Conservation (phyloP, 805 yeast species). For the Clavispora phyllophila region DNA sequence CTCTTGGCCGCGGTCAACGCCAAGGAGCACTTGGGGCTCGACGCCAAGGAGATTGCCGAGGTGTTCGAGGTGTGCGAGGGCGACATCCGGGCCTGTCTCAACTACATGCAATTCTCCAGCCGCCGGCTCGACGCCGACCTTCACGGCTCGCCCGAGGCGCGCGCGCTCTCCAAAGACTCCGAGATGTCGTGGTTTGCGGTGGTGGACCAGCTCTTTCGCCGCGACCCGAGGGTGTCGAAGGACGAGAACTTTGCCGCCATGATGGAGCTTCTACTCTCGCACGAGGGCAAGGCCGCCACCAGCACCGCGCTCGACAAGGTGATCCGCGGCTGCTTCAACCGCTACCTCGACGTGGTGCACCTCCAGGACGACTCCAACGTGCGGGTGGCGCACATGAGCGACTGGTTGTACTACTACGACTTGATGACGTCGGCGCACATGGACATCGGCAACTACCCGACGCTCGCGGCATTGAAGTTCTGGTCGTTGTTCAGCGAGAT, state of each 20-base stretch:
- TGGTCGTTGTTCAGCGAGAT: conserved; percentile 63
- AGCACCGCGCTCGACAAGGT: conserved; percentile 59
- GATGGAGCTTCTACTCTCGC: conserved; percentile 39
- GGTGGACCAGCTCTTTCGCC: conserved; percentile 56
- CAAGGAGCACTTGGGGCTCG: conserved; percentile 47
- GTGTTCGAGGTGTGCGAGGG: conserved; percentile 69
- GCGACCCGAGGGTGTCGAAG: conserved; percentile 42
- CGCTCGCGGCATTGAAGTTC: conserved; percentile 55
- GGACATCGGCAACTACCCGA: conserved; percentile 45
- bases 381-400: conserved; percentile 59
- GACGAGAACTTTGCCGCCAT: conserved; percentile 46
- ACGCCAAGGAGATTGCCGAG: conserved; percentile 52
- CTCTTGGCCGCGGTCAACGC: conserved; percentile 45
- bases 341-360: conserved; percentile 56
- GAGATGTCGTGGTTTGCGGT: conserved; percentile 63
- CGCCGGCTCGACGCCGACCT: conserved; percentile 12
- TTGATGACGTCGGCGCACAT: conserved; percentile 30
- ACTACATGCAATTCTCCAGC: conserved; percentile 65
- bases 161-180: conserved; percentile 46
- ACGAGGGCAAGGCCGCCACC: conserved; percentile 30
- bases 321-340: conserved; percentile 64
- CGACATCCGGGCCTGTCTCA: conserved; percentile 82
- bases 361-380: conserved; percentile 54
- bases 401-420: conserved; percentile 77
- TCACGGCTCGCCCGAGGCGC: conserved; percentile 1